Conservation (phyloP, 805 yeast species). For the Ogataea nitratoaversa region DNA sequence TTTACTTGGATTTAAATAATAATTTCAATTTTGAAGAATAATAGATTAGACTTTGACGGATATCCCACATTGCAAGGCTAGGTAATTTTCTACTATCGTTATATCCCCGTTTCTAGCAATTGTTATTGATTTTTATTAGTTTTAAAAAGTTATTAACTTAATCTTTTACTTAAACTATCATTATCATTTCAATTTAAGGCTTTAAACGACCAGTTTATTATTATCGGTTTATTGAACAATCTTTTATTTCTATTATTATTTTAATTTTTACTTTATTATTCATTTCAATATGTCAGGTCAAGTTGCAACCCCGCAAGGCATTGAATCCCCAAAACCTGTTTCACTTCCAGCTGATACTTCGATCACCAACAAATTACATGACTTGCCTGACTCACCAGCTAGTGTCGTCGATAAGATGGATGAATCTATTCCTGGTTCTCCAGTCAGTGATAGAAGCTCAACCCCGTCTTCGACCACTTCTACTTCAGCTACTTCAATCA, state of each 20-base stretch:
- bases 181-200: constrained; percentile 10
- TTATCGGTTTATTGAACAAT: constrained; percentile 9
- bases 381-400: constrained; percentile 5
- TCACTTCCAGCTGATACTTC: constrained; percentile 1
- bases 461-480: constrained; percentile 41
- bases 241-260: neutral
- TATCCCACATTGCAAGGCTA: constrained; percentile 31
- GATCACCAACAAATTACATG: neutral
- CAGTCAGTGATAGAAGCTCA: constrained; percentile 32
- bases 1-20: neutral
- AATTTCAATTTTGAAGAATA: neutral
- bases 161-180: constrained; percentile 4
- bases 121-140: constrained; percentile 5
- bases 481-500: constrained; percentile 27
- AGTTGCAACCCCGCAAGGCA: constrained; percentile 7
- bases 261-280: too few relatives aligned
- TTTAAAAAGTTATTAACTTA: constrained; percentile 12
- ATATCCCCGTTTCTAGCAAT: constrained; percentile 19
- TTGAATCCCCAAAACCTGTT: constrained; percentile 6
- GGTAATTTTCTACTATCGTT: constrained; percentile 19
- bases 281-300: constrained; percentile 5
- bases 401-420: constrained; percentile 5
- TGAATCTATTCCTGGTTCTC: constrained; percentile 26
- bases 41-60: constrained; percentile 30
- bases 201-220: constrained; percentile 24